Conservation (phyloP, 352 stramenopile species). For the Aphanomyces stellatus region DNA sequence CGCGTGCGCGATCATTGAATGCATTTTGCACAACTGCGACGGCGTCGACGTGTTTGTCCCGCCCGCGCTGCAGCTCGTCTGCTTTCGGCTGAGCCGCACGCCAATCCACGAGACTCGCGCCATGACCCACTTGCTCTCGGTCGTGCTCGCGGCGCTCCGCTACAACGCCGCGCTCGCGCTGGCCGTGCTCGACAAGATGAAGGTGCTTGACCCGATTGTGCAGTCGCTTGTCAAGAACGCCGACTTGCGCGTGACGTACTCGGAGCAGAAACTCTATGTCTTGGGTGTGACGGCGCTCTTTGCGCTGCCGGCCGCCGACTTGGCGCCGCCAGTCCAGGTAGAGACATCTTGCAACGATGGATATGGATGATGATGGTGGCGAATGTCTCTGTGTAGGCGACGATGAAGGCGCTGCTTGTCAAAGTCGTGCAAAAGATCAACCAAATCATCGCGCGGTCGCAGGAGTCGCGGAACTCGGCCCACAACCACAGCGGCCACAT, state of each 20-base stretch:
- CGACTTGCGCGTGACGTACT: constrained; percentile 61
- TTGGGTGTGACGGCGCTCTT: constrained; percentile 89
- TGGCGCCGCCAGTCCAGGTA: constrained; percentile 53
- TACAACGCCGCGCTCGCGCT: constrained; percentile 90
- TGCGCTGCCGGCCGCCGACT: constrained; percentile 70
- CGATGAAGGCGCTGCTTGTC: constrained; percentile 75
- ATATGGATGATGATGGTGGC: background rate
- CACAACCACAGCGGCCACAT: background rate
- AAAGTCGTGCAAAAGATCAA: constrained; percentile 42
- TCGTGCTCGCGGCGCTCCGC: constrained; percentile 87
- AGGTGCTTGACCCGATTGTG: constrained; percentile 83
- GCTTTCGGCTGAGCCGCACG: constrained; percentile 37
- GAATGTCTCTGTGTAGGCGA: constrained; percentile 69
- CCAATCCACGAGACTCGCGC: constrained; percentile 49
- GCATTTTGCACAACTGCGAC: constrained; percentile 75
- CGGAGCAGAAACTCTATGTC: constrained; percentile 90
- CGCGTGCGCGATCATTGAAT: constrained; percentile 62
- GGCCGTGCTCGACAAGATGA: constrained; percentile 77
- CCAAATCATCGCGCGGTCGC: background rate
- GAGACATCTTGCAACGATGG: background rate
- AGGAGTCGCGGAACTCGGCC: background rate
- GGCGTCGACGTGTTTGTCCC: constrained; percentile 68
- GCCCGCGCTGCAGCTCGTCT: constrained; percentile 55
- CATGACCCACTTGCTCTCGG: constrained; percentile 66
- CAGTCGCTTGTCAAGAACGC: constrained; percentile 87